These are phyloP conservation scores for Penicillium digitatum DNA, from an alignment of 2,329 filamentous ascomycete species.

Conservation along the genomic window DNA sequence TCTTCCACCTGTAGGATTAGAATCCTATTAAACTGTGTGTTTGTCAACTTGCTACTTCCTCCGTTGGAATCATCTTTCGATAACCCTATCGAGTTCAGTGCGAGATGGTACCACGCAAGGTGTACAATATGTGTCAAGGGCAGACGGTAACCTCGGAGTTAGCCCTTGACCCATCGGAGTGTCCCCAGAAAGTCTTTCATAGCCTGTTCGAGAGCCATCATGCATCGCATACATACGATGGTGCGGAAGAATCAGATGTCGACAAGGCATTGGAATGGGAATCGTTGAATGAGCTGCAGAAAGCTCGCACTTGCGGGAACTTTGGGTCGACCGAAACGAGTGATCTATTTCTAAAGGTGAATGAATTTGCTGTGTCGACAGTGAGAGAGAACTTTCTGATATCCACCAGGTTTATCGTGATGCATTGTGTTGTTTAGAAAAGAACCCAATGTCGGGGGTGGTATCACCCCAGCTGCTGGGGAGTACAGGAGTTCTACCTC, in stretches of 20 bases:
- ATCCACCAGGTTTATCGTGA: conserved; percentile 58
- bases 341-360: conserved; percentile 61
- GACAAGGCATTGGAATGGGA: conserved; percentile 15
- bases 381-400: not conserved
- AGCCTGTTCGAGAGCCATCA: conserved; percentile 49
- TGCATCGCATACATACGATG: not conserved
- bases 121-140: conserved; percentile 53
- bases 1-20: not conserved
- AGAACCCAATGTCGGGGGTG: conserved; percentile 43
- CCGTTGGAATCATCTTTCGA: not conserved
- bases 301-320: conserved; percentile 59
- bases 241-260: conserved; percentile 25
- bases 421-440: conserved; percentile 47
- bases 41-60: not conserved
- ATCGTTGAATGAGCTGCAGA: conserved; percentile 48
- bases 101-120: conserved; percentile 43
- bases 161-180: conserved; percentile 51
- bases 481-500: conserved; percentile 59
- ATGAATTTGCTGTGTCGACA: not conserved
- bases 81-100: conserved; percentile 12
- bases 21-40: not conserved
- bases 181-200: conserved; percentile 54
- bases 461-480: conserved; percentile 59
- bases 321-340: conserved; percentile 64
- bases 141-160: conserved; percentile 57